A percentile compares a stretch with the other conserved stretches of the same genome.
phyloP scores from a whole-genome alignment of 2,329 filamentous ascomycete genomes.

The Colletotrichum cordylinicola region DNA sequence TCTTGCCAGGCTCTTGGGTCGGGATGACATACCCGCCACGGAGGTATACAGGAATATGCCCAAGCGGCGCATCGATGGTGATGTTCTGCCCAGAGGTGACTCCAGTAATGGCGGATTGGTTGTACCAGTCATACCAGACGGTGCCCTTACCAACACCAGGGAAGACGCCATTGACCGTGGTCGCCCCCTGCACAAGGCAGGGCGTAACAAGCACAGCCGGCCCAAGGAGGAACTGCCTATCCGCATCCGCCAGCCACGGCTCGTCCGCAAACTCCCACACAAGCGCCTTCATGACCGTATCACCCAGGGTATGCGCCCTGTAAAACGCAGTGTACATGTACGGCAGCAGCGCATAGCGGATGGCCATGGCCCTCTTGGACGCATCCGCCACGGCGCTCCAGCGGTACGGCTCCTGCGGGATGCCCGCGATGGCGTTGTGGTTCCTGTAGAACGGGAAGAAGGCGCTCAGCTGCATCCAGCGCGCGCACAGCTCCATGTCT shows the following conservation, averaged over 20 bases:
- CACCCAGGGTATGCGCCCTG: slow-evolving; percentile 67
- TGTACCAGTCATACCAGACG: slow-evolving; percentile 84
- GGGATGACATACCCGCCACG: slow-evolving; percentile 73
- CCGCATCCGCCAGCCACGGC: slow-evolving; percentile 68
- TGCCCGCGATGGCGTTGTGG: slow-evolving; percentile 69
- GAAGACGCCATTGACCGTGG: slow-evolving; percentile 70
- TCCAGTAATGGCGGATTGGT: slow-evolving; percentile 56
- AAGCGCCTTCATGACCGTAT: slow-evolving; percentile 75
- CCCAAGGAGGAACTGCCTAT: slow-evolving; percentile 77
- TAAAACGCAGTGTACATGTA: slow-evolving; percentile 81
- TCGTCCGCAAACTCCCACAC: slow-evolving; percentile 79
- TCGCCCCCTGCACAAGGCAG: slow-evolving; percentile 67
- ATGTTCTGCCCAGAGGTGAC: slow-evolving; percentile 40
- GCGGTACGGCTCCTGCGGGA: slow-evolving; percentile 73
- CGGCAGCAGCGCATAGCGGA: slow-evolving; percentile 74
- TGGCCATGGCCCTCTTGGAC: slow-evolving; percentile 69
- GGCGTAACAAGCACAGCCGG: slow-evolving; percentile 70
- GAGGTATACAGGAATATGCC: slow-evolving; percentile 73
- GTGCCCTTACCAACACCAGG: slow-evolving; percentile 56
- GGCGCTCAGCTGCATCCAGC: slow-evolving; percentile 76
- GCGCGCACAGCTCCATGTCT: slow-evolving; percentile 72
- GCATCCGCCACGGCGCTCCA: slow-evolving; percentile 73
- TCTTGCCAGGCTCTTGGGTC: slow-evolving; percentile 71
- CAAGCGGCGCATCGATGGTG: slow-evolving; percentile 24
- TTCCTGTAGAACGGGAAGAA: slow-evolving; percentile 84